Conservation (phyloP, 1,139 yeast species). For the Magnusiomyces suaveolens region DNA sequence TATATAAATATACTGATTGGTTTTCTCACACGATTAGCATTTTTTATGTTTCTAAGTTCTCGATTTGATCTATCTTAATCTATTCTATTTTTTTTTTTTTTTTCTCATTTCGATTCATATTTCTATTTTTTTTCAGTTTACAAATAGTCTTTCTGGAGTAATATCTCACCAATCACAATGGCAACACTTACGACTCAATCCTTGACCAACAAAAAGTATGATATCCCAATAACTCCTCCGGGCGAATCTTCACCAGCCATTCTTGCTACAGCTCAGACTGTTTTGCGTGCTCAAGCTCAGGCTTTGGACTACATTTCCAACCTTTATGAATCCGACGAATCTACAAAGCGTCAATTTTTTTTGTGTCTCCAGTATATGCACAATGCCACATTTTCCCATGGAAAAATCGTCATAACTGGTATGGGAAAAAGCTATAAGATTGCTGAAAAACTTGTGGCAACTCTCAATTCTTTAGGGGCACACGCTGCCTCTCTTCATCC, state of each 20-base stretch:
- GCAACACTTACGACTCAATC: no score
- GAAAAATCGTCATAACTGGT: conserved; percentile 68
- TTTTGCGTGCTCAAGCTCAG: conserved; percentile 40
- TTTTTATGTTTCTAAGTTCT: no score
- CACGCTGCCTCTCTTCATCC: conserved; percentile 67
- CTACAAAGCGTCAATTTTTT: conserved; percentile 43
- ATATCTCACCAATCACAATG: conserved; percentile 23
- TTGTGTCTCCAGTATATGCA: conserved; percentile 45
- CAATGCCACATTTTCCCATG: conserved; percentile 42
- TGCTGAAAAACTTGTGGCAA: conserved; percentile 69
- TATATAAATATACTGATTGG: no score
- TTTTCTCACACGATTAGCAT: no score
- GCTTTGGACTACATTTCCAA: conserved; percentile 38
- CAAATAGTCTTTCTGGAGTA: neutral
- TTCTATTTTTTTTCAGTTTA: no score
- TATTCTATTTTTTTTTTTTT: no score
- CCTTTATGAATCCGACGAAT: conserved; percentile 36
- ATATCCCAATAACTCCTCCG: conserved; percentile 22
- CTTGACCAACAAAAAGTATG: neutral
- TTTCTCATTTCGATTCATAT: no score
- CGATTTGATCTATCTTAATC: neutral
- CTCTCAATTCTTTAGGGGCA: conserved; percentile 68
- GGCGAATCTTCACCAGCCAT: conserved; percentile 24
- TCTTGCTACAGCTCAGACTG: conserved; percentile 27
- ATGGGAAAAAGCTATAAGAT: conserved; percentile 80